phyloP scores from a whole-genome alignment of 2,329 filamentous ascomycete genomes.

The Colletotrichum horii region DNA sequence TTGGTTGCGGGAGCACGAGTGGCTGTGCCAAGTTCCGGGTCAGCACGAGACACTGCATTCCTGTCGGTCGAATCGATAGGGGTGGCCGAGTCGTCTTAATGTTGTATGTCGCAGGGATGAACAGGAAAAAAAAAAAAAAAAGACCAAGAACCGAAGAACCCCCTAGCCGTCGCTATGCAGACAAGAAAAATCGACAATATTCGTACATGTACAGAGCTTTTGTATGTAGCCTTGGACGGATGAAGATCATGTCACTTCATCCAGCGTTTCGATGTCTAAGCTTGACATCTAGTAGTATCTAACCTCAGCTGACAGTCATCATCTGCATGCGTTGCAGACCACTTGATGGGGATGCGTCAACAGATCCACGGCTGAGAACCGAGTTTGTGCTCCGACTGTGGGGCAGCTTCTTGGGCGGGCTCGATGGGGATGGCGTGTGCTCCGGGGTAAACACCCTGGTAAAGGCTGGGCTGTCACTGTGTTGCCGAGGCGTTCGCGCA shows the following conservation, averaged over 20 bases:
- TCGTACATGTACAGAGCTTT: constrained; percentile 25
- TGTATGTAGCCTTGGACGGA: neutral
- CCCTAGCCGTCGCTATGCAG: constrained; percentile 26
- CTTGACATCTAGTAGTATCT: neutral
- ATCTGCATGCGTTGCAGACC: constrained; percentile 63
- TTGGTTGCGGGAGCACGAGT: neutral
- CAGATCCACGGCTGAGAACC: constrained; percentile 52
- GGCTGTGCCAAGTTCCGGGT: neutral
- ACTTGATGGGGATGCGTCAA: constrained; percentile 58
- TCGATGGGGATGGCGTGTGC: constrained; percentile 58
- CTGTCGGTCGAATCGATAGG: neutral
- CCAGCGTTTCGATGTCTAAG: neutral
- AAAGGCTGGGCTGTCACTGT: constrained; percentile 67
- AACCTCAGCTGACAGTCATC: constrained; percentile 64
- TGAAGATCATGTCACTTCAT: neutral
- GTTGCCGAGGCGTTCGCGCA: constrained; percentile 52
- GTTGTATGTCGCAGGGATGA: constrained; percentile 12
- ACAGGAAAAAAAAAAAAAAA: constrained; percentile 2
- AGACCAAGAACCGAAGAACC: neutral
- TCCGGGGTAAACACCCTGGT: constrained; percentile 64
- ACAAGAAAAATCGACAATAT: constrained; percentile 23
- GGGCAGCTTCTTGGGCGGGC: constrained; percentile 54
- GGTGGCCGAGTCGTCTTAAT: constrained; percentile 8
- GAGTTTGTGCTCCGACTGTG: constrained; percentile 62
- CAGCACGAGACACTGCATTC: neutral